Evolutionary conservation across 1,284 basidiomycete species (phyloP).

Genomic region (Fistulina hepatica): DNA sequence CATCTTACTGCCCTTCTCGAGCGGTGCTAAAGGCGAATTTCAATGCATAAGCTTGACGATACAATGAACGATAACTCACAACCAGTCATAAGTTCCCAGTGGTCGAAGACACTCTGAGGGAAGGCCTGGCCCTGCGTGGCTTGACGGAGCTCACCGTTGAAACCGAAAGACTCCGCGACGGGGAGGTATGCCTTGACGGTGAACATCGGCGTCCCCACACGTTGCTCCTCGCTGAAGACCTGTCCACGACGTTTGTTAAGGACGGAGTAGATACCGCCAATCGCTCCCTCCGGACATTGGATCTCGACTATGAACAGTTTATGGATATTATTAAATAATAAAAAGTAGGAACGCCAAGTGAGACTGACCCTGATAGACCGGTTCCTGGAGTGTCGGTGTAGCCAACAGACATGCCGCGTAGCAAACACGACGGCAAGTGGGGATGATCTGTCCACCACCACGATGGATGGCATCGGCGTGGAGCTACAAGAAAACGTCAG

Average conservation of each 20-base stretch:
- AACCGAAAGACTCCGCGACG: slow-evolving; percentile 98
- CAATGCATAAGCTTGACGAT: slow-evolving; percentile 10
- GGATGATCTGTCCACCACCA: slow-evolving; percentile 98
- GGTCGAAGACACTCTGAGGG: slow-evolving; percentile 93
- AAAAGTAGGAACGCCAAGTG: slow-evolving; percentile 1
- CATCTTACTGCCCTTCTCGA: slow-evolving; percentile 84
- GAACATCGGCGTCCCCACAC: slow-evolving; percentile 98
- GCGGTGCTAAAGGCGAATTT: slow-evolving; percentile 39
- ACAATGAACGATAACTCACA: slow-evolving; percentile 35
- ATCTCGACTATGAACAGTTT: slow-evolving; percentile 48
- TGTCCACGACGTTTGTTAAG: slow-evolving; percentile 91
- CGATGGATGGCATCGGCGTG: slow-evolving; percentile 99
- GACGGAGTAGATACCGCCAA: slow-evolving; percentile 83
- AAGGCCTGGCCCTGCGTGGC: slow-evolving; percentile 96
- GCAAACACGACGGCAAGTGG: slow-evolving; percentile 90
- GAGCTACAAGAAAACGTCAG: slow-evolving; percentile 37
- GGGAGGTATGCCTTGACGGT: slow-evolving; percentile 98
- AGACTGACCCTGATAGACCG: slow-evolving; percentile 77
- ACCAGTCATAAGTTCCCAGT: slow-evolving; percentile 82
- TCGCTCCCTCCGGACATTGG: slow-evolving; percentile 84
- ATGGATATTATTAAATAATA: slow-evolving; percentile 6
- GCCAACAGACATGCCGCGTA: slow-evolving; percentile 95
- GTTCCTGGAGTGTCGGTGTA: slow-evolving; percentile 89
- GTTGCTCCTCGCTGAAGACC: slow-evolving; percentile 96
- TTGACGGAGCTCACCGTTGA: slow-evolving; percentile 93